Evolutionary conservation across 345 rosid genomes (phyloP).

Genomic region (Eutrema japonicum): DNA sequence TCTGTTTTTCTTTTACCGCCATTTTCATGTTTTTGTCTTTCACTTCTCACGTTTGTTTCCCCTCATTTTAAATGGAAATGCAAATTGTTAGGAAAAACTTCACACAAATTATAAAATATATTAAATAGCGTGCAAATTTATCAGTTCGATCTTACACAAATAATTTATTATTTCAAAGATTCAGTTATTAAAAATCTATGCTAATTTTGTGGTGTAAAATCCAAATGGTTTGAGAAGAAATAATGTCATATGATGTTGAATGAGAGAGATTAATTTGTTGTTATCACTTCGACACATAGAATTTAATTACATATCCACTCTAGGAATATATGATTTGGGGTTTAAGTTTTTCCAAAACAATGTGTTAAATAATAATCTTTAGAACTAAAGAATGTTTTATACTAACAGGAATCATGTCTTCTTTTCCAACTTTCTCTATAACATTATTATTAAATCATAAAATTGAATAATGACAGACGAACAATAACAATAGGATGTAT

Average conservation of each 20-base stretch:
- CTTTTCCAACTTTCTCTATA: background rate
- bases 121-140: background rate
- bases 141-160: background rate
- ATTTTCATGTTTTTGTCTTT: background rate
- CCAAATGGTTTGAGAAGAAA: background rate
- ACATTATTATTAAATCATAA: constrained; percentile 9
- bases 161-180: background rate
- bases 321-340: background rate
- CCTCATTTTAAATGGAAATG: background rate
- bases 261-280: background rate
- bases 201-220: no score
- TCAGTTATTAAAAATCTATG: background rate
- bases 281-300: background rate
- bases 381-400: no score
- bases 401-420: no score
- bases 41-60: background rate
- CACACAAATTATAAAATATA: background rate
- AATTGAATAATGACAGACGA: background rate
- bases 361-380: no score
- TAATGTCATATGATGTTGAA: background rate
- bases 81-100: background rate
- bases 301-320: background rate
- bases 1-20: no score
- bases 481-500: background rate
- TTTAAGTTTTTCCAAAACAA: no score